phyloP scores from a whole-genome alignment of 2,329 filamentous ascomycete genomes.

The Curvularia lunata region DNA sequence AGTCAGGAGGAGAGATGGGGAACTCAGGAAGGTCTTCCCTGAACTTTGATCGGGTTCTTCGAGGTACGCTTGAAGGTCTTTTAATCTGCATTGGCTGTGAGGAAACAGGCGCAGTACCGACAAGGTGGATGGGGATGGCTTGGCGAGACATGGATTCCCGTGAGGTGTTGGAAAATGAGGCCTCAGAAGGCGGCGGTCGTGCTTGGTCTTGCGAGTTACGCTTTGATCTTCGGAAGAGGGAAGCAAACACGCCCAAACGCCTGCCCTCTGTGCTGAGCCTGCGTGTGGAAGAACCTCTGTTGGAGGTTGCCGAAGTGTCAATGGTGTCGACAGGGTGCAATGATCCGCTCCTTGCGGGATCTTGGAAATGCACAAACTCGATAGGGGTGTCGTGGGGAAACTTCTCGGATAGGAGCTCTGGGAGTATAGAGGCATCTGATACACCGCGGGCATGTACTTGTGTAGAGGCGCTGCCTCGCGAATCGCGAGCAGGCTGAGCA shows the following conservation, averaged over 20 bases:
- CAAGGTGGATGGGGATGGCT: constrained; percentile 57
- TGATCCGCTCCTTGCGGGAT: constrained; percentile 41
- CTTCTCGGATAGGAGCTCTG: constrained; percentile 56
- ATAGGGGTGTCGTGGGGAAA: constrained; percentile 39
- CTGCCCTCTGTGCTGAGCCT: constrained; percentile 46
- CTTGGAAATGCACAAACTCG: constrained; percentile 50
- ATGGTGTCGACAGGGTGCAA: constrained; percentile 42
- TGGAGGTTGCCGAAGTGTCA: constrained; percentile 40
- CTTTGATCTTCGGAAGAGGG: constrained; percentile 74
- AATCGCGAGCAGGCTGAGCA: constrained; percentile 57
- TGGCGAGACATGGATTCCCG: constrained; percentile 79
- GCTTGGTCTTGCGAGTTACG: constrained; percentile 57
- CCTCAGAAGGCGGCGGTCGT: constrained; percentile 68
- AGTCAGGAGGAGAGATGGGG: constrained; percentile 83
- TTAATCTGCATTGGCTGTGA: constrained; percentile 50
- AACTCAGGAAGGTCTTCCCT: constrained; percentile 89
- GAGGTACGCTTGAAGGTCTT: constrained; percentile 65
- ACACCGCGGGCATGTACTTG: constrained; percentile 56
- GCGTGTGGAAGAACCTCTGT: constrained; percentile 31
- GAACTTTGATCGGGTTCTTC: constrained; percentile 88
- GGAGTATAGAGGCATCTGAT: constrained; percentile 62
- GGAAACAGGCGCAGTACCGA: constrained; percentile 46
- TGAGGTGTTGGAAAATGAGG: constrained; percentile 82
- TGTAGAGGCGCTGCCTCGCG: constrained; percentile 54
- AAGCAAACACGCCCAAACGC: constrained; percentile 46